Evolutionary conservation across 345 rosid species (phyloP).

Genomic region (Mangifera indica): DNA sequence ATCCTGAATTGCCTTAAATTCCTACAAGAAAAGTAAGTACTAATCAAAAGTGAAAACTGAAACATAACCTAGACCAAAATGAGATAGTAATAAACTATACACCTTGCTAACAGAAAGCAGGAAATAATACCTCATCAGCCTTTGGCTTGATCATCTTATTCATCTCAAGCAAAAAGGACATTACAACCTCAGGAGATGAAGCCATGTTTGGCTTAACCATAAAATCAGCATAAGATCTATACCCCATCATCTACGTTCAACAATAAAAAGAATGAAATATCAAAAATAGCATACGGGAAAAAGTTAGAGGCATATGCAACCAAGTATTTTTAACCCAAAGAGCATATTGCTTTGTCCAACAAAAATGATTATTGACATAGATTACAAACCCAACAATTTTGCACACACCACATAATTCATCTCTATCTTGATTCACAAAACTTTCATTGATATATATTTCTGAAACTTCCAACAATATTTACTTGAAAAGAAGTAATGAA

Average conservation of each 20-base stretch:
- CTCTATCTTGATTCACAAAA: not conserved
- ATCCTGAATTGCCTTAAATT: constrained; percentile 56
- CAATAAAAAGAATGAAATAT: not conserved
- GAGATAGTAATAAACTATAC: not conserved
- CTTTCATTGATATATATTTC: not conserved
- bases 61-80: constrained; percentile 15
- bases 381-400: not conserved
- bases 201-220: constrained; percentile 71
- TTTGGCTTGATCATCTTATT: constrained; percentile 64
- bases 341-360: not conserved
- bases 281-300: not conserved
- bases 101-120: constrained; percentile 11
- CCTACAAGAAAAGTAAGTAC: constrained; percentile 43
- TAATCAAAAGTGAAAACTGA: constrained; percentile 17
- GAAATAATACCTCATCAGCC: constrained; percentile 68
- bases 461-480: not conserved
- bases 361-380: not conserved
- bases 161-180: constrained; percentile 78
- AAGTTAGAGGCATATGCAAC: not conserved
- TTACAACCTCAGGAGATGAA: constrained; percentile 72
- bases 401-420: not conserved
- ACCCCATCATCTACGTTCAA: constrained; percentile 62
- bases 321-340: not conserved
- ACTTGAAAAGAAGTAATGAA: not conserved
- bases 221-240: constrained; percentile 75